Evolutionary conservation across 352 stramenopile species (phyloP).

Genomic region (Thraustotheca clavata): DNA sequence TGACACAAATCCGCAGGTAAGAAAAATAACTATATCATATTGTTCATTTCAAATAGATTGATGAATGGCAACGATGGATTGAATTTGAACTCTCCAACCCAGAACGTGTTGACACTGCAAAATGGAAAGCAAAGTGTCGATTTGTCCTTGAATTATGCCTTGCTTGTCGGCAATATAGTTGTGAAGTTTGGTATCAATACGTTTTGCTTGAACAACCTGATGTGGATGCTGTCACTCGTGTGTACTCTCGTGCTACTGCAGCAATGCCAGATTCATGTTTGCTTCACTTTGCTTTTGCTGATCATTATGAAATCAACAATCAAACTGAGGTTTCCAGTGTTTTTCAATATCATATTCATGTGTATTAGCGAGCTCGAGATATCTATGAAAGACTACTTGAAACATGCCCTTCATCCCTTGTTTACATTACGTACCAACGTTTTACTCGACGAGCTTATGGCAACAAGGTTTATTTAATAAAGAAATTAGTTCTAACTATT

Average conservation of each 20-base stretch:
- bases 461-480: conserved; percentile 30
- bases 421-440: conserved; percentile 78
- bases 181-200: conserved; percentile 83
- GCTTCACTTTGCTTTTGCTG: conserved; percentile 65
- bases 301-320: conserved; percentile 70
- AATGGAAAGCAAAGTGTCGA: conserved; percentile 68
- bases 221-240: conserved; percentile 42
- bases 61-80: conserved; percentile 69
- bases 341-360: no score
- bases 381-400: conserved; percentile 79
- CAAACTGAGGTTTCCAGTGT: conserved; percentile 39
- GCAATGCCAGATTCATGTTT: conserved; percentile 74
- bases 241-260: conserved; percentile 71
- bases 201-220: conserved; percentile 75
- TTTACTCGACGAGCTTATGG: conserved; percentile 72
- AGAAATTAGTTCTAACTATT: background rate
- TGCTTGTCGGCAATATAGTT: conserved; percentile 63
- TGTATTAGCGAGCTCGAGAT: conserved; percentile 33
- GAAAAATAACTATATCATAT: background rate
- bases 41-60: conserved; percentile 34
- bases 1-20: conserved; percentile 17
- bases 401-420: conserved; percentile 57
- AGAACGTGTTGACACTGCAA: conserved; percentile 66
- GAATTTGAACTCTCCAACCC: conserved; percentile 72
- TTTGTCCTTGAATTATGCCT: conserved; percentile 80